Conservation (phyloP, 148 eudicot species). For the Rhododendron molle region DNA sequence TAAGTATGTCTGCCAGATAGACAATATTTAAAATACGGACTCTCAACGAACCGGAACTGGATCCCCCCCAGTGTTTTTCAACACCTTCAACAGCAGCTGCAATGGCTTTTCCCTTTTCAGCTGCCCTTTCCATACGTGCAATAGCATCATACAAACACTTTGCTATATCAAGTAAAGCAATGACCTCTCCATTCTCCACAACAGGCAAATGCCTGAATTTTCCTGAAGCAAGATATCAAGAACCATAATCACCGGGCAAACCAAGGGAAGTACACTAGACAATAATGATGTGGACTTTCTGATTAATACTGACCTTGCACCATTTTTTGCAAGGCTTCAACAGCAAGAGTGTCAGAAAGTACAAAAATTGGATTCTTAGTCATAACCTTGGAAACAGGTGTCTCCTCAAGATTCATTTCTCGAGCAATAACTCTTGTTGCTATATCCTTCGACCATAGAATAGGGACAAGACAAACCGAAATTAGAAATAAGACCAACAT, state of each 20-base stretch:
- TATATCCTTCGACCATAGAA: constrained; percentile 60
- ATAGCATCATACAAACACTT: constrained; percentile 97
- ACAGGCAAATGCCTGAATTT: constrained; percentile 97
- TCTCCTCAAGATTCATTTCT: constrained; percentile 79
- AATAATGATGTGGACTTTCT: background rate
- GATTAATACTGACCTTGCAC: constrained; percentile 57
- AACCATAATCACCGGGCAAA: background rate
- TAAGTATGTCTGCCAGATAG: background rate
- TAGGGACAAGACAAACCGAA: background rate
- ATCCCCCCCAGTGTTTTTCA: constrained; percentile 86
- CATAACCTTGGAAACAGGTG: constrained; percentile 94
- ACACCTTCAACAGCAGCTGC: constrained; percentile 97
- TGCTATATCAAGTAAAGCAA: constrained; percentile 94
- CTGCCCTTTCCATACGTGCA: constrained; percentile 94
- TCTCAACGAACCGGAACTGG: constrained; percentile 64
- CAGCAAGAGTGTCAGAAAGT: constrained; percentile 87
- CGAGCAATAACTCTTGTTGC: constrained; percentile 83
- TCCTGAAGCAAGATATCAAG: constrained; percentile 41
- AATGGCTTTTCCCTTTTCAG: constrained; percentile 96
- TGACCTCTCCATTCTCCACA: constrained; percentile 88
- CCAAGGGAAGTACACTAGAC: background rate
- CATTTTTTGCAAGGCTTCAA: constrained; percentile 98
- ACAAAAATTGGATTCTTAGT: constrained; percentile 91
- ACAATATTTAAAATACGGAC: background rate
- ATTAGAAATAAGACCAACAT: background rate